These are phyloP conservation scores for Rhizophagus clarus DNA, from an alignment of 192 early-diverging fungal genomes.

Conservation along the genomic window DNA sequence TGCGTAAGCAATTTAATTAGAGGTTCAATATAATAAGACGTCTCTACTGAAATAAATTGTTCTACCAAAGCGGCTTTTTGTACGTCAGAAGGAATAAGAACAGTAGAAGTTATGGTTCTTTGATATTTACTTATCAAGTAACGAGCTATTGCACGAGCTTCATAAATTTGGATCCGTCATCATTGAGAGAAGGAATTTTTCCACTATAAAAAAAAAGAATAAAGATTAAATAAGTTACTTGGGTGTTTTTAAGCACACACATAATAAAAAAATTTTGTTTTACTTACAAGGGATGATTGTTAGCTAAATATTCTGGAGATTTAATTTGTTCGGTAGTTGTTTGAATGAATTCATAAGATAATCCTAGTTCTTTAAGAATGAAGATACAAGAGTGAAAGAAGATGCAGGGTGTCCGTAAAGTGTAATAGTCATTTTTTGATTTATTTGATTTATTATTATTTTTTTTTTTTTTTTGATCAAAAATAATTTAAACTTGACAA, in stretches of 20 bases:
- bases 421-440: too few relatives aligned
- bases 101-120: slow-evolving; percentile 3
- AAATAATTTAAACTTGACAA: too few relatives aligned
- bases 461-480: too few relatives aligned
- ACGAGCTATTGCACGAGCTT: slow-evolving; percentile 49
- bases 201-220: slow-evolving; percentile 35
- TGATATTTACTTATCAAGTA: too few relatives aligned
- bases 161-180: slow-evolving; percentile 37
- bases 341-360: slow-evolving; percentile 34
- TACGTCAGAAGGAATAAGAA: slow-evolving; percentile 37
- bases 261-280: neutral
- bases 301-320: slow-evolving; percentile 35
- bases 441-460: too few relatives aligned
- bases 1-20: neutral
- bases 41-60: too few relatives aligned
- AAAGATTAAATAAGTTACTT: neutral
- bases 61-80: too few relatives aligned
- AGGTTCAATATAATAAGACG: neutral
- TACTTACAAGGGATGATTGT: slow-evolving; percentile 40
- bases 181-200: slow-evolving; percentile 43
- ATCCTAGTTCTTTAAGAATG: too few relatives aligned
- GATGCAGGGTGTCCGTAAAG: too few relatives aligned
- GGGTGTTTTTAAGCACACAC: too few relatives aligned
- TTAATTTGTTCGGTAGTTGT: slow-evolving; percentile 34
- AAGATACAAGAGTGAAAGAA: too few relatives aligned